Percentiles rank a stretch among this genome's conserved stretches.
Conservation (phyloP, 1,139 yeast genomes). For the Citeromyces siamensis region DNA sequence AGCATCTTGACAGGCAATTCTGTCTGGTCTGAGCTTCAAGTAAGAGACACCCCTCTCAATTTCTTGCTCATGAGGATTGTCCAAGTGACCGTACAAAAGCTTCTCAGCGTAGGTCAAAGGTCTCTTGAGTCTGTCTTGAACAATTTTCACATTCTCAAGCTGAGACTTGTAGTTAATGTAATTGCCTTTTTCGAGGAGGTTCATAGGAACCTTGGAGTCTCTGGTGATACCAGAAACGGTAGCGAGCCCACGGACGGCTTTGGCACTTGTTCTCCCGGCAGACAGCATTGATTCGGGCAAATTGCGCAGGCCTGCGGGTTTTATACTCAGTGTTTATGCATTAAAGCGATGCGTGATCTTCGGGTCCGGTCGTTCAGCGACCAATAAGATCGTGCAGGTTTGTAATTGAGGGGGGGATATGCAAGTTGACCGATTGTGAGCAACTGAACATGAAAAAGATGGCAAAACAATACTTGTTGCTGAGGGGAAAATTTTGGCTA, state of each 20-base stretch:
- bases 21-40: slow-evolving; percentile 95
- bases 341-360: slow-evolving; percentile 1
- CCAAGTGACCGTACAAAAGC: slow-evolving; percentile 91
- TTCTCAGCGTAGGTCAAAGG: slow-evolving; percentile 98
- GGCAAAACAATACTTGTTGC: too few relatives aligned
- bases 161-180: slow-evolving; percentile 71
- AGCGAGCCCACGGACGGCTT: slow-evolving; percentile 53
- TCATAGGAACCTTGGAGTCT: slow-evolving; percentile 89
- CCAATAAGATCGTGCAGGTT: neutral
- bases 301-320: too few relatives aligned
- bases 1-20: slow-evolving; percentile 99
- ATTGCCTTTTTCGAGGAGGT: slow-evolving; percentile 78
- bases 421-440: too few relatives aligned
- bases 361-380: slow-evolving; percentile 1
- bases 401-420: neutral
- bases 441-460: too few relatives aligned
- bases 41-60: slow-evolving; percentile 94
- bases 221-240: slow-evolving; percentile 59
- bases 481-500: too few relatives aligned
- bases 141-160: slow-evolving; percentile 76
- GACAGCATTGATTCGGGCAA: slow-evolving; percentile 1
- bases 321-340: too few relatives aligned
- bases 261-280: slow-evolving; percentile 4
- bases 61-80: slow-evolving; percentile 90
- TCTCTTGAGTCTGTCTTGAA: slow-evolving; percentile 76